phyloP scores from a whole-genome alignment of 75 land plant genomes.

The Picea sitchensis region DNA sequence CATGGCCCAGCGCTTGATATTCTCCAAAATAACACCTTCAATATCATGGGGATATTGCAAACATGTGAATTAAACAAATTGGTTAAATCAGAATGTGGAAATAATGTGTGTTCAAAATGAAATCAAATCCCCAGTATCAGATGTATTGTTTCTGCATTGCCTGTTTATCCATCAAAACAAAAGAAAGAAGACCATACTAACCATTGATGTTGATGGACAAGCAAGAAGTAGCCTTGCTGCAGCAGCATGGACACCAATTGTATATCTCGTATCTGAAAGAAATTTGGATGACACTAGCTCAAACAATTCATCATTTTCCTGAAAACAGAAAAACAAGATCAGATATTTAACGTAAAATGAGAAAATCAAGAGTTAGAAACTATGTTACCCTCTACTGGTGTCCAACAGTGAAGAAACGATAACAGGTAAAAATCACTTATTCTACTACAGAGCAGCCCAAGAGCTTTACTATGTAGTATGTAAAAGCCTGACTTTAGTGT shows the following conservation, averaged over 20 bases:
- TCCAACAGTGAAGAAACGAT: not conserved
- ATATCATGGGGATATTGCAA: conserved; percentile 90
- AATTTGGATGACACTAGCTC: conserved; percentile 78
- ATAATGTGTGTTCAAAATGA: not conserved
- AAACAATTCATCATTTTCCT: conserved; percentile 98
- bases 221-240: conserved; percentile 80
- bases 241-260: conserved; percentile 68
- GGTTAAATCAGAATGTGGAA: not conserved
- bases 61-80: conserved; percentile 5
- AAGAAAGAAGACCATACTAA: conserved; percentile 19
- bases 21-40: conserved; percentile 75
- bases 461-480: not conserved
- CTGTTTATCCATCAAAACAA: not conserved
- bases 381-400: not conserved
- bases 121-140: not conserved
- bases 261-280: conserved; percentile 59
- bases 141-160: not conserved
- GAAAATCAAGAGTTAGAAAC: not conserved
- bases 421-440: not conserved
- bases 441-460: not conserved
- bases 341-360: not conserved
- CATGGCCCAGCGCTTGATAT: conserved; percentile 76
- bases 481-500: not conserved
- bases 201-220: conserved; percentile 79
- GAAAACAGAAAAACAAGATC: conserved; percentile 6